These are phyloP conservation scores for Gracilariopsis chorda DNA, from an alignment of 23 red algal species.

Conservation along the genomic window DNA sequence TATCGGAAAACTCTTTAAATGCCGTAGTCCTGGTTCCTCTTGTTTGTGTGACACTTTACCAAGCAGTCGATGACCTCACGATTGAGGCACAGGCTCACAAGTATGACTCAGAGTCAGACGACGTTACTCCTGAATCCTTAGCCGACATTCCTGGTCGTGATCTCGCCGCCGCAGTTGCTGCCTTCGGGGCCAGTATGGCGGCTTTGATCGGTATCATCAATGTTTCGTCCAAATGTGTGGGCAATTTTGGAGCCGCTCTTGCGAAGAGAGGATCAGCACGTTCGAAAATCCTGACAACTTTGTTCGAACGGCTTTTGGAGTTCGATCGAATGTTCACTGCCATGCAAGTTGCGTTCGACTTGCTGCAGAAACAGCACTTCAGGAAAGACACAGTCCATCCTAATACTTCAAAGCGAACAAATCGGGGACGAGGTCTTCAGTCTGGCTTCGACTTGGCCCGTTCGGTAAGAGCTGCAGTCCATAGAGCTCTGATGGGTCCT, in stretches of 20 bases:
- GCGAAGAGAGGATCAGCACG: not conserved
- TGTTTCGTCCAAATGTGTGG: not conserved
- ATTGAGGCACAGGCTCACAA: not conserved
- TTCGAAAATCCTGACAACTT: not conserved
- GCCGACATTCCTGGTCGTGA: slow-evolving; percentile 12
- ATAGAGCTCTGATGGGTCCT: not conserved
- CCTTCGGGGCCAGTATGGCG: slow-evolving; percentile 32
- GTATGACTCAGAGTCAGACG: not conserved
- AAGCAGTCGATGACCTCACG: slow-evolving; percentile 26
- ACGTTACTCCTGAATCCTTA: not conserved
- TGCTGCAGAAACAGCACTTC: not conserved
- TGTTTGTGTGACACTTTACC: slow-evolving; percentile 51
- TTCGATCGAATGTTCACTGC: slow-evolving; percentile 54
- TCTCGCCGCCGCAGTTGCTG: slow-evolving; percentile 29
- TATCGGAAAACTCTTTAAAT: slow-evolving; percentile 23
- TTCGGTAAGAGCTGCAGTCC: not conserved
- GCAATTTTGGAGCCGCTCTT: not conserved
- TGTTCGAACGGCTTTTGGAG: slow-evolving; percentile 43
- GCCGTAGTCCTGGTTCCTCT: slow-evolving; percentile 49
- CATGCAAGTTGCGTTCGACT: slow-evolving; percentile 30
- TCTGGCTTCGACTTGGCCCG: not conserved
- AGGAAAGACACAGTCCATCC: not conserved
- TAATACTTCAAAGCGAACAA: not conserved
- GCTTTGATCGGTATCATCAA: slow-evolving; percentile 58
- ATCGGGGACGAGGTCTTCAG: not conserved